A percentile compares a stretch with the other conserved stretches of the same genome.
Conservation (phyloP, 1,284 basidiomycete species). For the Leccinum angustisporum region DNA sequence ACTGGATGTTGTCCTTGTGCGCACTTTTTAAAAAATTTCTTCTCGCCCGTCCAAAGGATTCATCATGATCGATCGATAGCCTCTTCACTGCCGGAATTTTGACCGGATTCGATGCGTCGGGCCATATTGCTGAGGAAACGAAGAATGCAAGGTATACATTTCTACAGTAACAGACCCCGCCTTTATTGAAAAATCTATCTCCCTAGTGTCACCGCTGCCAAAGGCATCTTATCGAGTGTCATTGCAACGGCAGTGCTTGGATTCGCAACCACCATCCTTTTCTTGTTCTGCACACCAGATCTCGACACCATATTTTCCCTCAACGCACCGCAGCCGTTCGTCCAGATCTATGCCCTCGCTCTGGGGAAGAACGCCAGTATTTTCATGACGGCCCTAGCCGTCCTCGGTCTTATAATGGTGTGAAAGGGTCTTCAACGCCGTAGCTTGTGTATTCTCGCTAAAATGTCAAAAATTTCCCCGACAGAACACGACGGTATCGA, state of each 20-base stretch:
- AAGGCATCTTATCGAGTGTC: conserved; percentile 75
- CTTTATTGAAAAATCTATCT: conserved; percentile 5
- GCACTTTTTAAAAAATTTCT: conserved; percentile 17
- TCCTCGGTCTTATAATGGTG: conserved; percentile 76
- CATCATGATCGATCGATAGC: conserved; percentile 39
- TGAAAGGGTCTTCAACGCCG: conserved; percentile 21
- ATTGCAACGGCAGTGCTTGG: conserved; percentile 74
- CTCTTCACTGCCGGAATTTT: conserved; percentile 81
- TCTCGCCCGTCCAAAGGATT: not conserved
- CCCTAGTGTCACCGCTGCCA: conserved; percentile 67
- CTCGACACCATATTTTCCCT: conserved; percentile 72
- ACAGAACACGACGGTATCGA: conserved; percentile 79
- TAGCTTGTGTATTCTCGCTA: not conserved
- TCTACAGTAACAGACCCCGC: not conserved
- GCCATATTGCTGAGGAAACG: conserved; percentile 88
- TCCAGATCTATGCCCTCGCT: conserved; percentile 79
- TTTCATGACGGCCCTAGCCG: conserved; percentile 82
- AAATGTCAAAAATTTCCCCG: not conserved
- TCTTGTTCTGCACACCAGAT: conserved; percentile 83
- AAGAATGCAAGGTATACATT: conserved; percentile 70
- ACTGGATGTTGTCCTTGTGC: conserved; percentile 81
- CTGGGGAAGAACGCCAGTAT: conserved; percentile 74
- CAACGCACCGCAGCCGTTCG: conserved; percentile 83
- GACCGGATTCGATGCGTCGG: conserved; percentile 86
- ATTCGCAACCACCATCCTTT: conserved; percentile 75